Base-by-base conservation (phyloP, 2,329 filamentous ascomycete genomes). In the Penicillium sp. region DNA sequence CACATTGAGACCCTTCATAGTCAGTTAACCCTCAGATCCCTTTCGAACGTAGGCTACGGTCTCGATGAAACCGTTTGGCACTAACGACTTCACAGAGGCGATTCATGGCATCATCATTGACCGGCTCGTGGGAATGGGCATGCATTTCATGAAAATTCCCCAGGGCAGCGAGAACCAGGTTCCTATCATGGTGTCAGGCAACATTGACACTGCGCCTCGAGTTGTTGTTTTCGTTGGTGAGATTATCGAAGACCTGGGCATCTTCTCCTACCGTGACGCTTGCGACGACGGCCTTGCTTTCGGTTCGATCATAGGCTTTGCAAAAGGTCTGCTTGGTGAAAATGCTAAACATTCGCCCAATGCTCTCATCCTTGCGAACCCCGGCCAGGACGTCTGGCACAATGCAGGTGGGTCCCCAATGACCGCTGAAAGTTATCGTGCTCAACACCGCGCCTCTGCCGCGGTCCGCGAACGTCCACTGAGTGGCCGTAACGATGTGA, bases 191-290 rank as follows among this genome's bases (percentile, higher is more conserved):
- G 70, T 78, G 7, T 82, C 80, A 7, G 57, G 71, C 6, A 74
- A 82, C 52, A 66, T 93, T 3, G 59, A 67, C 21, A 66, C 64
- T 9, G 79, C 79, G 48, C 74, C 77, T 41, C 83, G 85, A 35
- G 70, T 95, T 15, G 72, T 94, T 21, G 69, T 95, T 40, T 69
- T 95, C 45, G 79, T 95, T 59, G 87, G 88, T 49, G 84, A 93
- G 58, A 72, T 78, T 1, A 65, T 65, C 3, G 84, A 91, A 61
- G 83, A 91, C 46, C 75, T 94, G 0, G 89, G 87, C 0, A 70
- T 91, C 31, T 77, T 90, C 55, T 82, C 88, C 0, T 83, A 86
- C 58, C 81, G 88, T 19, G 74, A 83, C 10, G 68, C 84, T 34
- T 78, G 81, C 50, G 70, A 73, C 2, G 81, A 84, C 2, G 84